These are phyloP conservation scores for Spatholobus suberectus DNA, from an alignment of 306 rosid genomes.

Conservation along the genomic window DNA sequence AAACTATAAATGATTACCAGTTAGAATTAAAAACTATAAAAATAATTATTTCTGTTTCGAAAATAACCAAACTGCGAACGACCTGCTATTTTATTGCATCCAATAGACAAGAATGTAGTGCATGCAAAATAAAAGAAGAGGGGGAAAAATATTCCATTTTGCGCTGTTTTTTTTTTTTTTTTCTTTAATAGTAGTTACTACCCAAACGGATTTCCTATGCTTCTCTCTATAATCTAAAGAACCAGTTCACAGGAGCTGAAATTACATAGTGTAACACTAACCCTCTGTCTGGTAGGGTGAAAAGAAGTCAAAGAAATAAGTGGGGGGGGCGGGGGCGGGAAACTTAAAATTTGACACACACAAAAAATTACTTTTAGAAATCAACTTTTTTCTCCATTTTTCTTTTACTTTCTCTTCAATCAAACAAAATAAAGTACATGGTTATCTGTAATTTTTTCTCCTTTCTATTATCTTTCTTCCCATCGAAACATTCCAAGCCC, in stretches of 20 bases:
- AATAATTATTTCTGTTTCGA: background rate
- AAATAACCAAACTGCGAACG: too few relatives aligned
- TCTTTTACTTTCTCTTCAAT: background rate
- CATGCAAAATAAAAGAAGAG: too few relatives aligned
- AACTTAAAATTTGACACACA: too few relatives aligned
- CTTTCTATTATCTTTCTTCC: background rate
- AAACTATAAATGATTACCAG: background rate
- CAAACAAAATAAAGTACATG: background rate
- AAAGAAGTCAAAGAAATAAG: too few relatives aligned
- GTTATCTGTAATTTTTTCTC: background rate
- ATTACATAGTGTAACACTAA: background rate
- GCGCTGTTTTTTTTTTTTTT: too few relatives aligned
- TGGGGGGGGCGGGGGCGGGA: too few relatives aligned
- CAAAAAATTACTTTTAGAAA: background rate
- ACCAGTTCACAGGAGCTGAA: background rate
- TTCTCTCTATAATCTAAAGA: background rate
- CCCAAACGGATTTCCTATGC: background rate
- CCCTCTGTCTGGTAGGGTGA: too few relatives aligned
- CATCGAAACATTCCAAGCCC: background rate
- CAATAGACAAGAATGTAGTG: too few relatives aligned
- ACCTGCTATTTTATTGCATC: too few relatives aligned
- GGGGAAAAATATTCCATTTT: too few relatives aligned
- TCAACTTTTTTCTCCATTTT: background rate
- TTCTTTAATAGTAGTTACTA: background rate
- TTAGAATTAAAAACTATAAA: background rate